Evolutionary conservation across 2,329 filamentous ascomycete species (phyloP).

Genomic region (Cryphonectria parasitica): DNA sequence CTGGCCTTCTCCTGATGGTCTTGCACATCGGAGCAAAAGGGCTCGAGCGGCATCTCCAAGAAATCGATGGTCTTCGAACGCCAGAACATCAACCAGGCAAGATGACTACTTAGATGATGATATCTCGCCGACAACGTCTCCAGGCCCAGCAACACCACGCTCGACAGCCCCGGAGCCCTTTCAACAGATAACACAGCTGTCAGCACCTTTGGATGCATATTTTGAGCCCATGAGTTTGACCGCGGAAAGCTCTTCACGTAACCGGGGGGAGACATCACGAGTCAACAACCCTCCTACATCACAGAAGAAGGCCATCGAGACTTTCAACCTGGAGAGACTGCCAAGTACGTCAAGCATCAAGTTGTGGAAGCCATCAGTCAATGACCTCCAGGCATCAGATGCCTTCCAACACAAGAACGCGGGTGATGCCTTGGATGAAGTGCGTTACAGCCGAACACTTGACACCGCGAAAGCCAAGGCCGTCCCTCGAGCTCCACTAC

Average conservation of each 20-base stretch:
- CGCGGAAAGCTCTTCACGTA: not conserved
- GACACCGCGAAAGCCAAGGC: not conserved
- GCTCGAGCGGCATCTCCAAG: not conserved
- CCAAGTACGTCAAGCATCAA: not conserved
- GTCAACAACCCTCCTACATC: not conserved
- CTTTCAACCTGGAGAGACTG: not conserved
- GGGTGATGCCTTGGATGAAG: not conserved
- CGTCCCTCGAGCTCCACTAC: not conserved
- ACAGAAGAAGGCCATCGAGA: not conserved
- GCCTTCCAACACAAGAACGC: not conserved
- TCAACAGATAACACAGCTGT: not conserved
- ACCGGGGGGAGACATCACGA: not conserved
- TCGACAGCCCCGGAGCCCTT: not conserved
- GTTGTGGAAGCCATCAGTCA: not conserved
- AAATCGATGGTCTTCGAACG: not conserved
- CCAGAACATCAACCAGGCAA: not conserved
- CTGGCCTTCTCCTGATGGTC: not conserved
- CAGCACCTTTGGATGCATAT: not conserved
- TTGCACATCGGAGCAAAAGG: conserved; percentile 2
- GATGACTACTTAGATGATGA: conserved; percentile 3
- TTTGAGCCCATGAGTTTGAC: no score
- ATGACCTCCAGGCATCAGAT: not conserved
- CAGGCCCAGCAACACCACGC: not conserved
- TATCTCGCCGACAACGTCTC: conserved; percentile 11
- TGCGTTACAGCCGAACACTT: not conserved